Conservation (phyloP, 1,284 basidiomycete species). For the Lignosus rhinocerotis region DNA sequence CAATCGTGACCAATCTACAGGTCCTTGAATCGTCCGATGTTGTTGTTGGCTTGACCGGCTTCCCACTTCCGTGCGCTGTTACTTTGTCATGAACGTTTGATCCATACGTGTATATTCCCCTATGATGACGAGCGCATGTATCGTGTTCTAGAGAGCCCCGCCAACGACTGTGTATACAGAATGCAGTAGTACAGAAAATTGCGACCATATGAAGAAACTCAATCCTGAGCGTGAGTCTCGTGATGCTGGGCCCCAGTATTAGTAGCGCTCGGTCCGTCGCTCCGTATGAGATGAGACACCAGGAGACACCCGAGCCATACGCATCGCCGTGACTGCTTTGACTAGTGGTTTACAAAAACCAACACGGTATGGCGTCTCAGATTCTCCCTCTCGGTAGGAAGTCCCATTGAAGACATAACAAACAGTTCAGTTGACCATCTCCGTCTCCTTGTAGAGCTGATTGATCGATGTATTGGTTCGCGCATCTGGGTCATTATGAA, state of each 20-base stretch:
- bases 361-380: conserved; percentile 57
- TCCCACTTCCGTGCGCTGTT: conserved; percentile 5
- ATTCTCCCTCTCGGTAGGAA: conserved; percentile 57
- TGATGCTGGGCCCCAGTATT: background rate
- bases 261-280: conserved; percentile 1
- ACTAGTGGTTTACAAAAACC: conserved; percentile 16
- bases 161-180: background rate
- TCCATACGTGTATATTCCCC: conserved; percentile 17
- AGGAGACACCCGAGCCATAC: too few species aligned
- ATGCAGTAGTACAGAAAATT: background rate
- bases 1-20: conserved; percentile 10
- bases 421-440: background rate
- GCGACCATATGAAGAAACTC: background rate
- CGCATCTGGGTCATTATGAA: conserved; percentile 98
- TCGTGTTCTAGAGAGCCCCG: background rate
- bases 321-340: background rate
- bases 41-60: conserved; percentile 12
- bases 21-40: background rate
- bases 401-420: background rate
- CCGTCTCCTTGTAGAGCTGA: conserved; percentile 62
- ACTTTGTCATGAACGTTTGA: conserved; percentile 13
- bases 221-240: too few species aligned
- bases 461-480: conserved; percentile 94
- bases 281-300: background rate
- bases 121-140: conserved; percentile 11